Conservation (phyloP, 108 stramenopile species). For the Fragilaria radians region DNA sequence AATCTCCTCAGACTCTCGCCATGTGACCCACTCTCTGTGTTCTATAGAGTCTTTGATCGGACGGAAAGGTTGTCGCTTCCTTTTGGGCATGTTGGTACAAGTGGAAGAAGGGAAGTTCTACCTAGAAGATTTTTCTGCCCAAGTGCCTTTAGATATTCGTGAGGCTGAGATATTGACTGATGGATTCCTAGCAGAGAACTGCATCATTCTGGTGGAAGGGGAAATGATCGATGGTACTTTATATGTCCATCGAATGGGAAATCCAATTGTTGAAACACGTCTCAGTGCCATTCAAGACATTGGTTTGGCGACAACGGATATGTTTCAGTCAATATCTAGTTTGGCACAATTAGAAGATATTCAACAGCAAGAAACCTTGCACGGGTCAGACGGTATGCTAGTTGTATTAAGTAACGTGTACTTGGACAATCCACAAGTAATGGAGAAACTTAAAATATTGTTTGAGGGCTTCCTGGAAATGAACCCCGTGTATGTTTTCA, state of each 20-base stretch:
- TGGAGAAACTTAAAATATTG: constrained; percentile 71
- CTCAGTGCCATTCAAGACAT: constrained; percentile 52
- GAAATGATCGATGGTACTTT: constrained; percentile 76
- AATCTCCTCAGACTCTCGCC: constrained; percentile 1
- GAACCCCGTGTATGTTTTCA: constrained; percentile 80
- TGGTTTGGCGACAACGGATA: constrained; percentile 47
- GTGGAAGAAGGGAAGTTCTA: constrained; percentile 59
- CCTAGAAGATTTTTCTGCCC: constrained; percentile 75
- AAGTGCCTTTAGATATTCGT: constrained; percentile 52
- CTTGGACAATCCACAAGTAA: constrained; percentile 78
- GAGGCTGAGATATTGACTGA: constrained; percentile 42
- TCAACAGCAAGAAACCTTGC: constrained; percentile 44
- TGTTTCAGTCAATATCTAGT: constrained; percentile 57
- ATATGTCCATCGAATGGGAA: constrained; percentile 51
- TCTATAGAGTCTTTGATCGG: constrained; percentile 59
- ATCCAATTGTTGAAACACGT: constrained; percentile 71
- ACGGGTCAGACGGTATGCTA: constrained; percentile 60
- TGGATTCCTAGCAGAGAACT: constrained; percentile 81
- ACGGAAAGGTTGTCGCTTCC: constrained; percentile 27
- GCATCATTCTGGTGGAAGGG: constrained; percentile 85
- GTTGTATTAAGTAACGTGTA: constrained; percentile 83
- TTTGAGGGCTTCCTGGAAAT: constrained; percentile 61
- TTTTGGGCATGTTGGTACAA: constrained; percentile 53
- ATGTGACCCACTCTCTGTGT: constrained; percentile 27
- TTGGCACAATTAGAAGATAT: constrained; percentile 48